Conservation (phyloP, 495 filamentous ascomycete genomes). For the Daldinia vernicosa region DNA sequence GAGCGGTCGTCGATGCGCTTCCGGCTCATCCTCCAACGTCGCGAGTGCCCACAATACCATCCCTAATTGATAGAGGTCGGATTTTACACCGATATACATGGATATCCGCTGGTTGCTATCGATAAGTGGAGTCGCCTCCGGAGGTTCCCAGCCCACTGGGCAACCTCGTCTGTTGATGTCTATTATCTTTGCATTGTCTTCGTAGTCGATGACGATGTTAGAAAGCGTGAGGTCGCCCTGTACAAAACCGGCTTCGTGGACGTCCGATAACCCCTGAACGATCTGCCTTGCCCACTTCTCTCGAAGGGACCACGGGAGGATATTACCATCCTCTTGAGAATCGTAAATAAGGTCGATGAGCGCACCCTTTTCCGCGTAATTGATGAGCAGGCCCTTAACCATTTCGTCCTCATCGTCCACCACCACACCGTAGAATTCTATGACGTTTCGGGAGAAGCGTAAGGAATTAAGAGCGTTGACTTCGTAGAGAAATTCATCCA, state of each 20-base stretch:
- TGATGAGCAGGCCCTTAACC: slow-evolving; percentile 92
- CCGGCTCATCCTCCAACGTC: slow-evolving; percentile 87
- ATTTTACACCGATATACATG: slow-evolving; percentile 99
- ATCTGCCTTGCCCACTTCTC: slow-evolving; percentile 95
- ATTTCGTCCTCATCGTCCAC: slow-evolving; percentile 77
- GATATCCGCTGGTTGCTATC: slow-evolving; percentile 91
- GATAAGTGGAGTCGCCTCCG: slow-evolving; percentile 87
- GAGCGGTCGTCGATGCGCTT: slow-evolving; percentile 79
- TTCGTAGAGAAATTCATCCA: slow-evolving; percentile 98
- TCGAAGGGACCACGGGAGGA: slow-evolving; percentile 75
- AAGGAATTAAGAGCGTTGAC: slow-evolving; percentile 91
- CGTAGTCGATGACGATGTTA: slow-evolving; percentile 90
- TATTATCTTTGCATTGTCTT: slow-evolving; percentile 93
- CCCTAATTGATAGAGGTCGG: slow-evolving; percentile 91
- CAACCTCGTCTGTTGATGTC: slow-evolving; percentile 98
- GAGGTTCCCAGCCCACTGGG: slow-evolving; percentile 97
- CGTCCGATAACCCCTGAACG: slow-evolving; percentile 86
- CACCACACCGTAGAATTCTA: slow-evolving; percentile 87
- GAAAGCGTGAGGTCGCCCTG: slow-evolving; percentile 97
- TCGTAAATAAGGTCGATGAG: slow-evolving; percentile 93
- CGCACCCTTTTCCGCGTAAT: slow-evolving; percentile 86
- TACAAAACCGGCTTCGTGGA: slow-evolving; percentile 96
- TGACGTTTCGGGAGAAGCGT: slow-evolving; percentile 76
- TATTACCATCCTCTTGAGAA: slow-evolving; percentile 55
- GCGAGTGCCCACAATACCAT: slow-evolving; percentile 98